These are phyloP conservation scores for Lodderomyces parapsilosis DNA, from an alignment of 1,139 yeast genomes.

Conservation along the genomic window DNA sequence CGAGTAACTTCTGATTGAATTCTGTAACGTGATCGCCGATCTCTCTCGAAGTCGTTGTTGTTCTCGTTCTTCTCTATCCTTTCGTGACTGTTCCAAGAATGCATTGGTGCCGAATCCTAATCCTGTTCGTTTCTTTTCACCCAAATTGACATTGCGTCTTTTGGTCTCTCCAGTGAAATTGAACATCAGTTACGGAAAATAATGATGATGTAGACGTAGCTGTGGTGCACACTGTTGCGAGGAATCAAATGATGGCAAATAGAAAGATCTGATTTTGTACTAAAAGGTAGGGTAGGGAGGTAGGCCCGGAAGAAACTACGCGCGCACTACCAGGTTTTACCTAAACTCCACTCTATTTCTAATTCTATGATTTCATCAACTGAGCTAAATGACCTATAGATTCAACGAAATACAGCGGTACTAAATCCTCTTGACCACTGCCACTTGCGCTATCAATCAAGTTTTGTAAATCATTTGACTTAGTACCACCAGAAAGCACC, in stretches of 20 bases:
- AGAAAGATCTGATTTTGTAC: too few relatives aligned
- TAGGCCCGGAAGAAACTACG: too few relatives aligned
- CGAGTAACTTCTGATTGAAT: conserved; percentile 37
- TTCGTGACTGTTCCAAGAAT: conserved; percentile 57
- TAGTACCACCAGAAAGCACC: conserved; percentile 40
- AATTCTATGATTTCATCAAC: not conserved
- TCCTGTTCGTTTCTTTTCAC: conserved; percentile 44
- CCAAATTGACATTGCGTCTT: conserved; percentile 71
- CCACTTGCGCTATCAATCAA: conserved; percentile 10
- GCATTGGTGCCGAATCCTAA: conserved; percentile 10
- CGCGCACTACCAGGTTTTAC: not conserved
- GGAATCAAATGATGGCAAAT: not conserved
- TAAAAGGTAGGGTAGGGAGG: too few relatives aligned
- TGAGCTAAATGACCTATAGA: conserved; percentile 18
- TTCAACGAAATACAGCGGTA: conserved; percentile 30
- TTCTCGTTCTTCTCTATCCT: conserved; percentile 68
- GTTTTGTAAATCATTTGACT: conserved; percentile 17
- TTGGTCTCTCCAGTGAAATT: conserved; percentile 68
- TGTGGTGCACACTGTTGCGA: too few relatives aligned
- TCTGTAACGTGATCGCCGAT: conserved; percentile 54
- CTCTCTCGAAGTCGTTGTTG: conserved; percentile 45
- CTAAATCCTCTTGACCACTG: conserved; percentile 13
- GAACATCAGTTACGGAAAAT: conserved; percentile 27
- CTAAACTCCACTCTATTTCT: not conserved
- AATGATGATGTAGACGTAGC: too few relatives aligned